phyloP scores from a whole-genome alignment of 2,329 filamentous ascomycete species.

The Penicillium sp. region DNA sequence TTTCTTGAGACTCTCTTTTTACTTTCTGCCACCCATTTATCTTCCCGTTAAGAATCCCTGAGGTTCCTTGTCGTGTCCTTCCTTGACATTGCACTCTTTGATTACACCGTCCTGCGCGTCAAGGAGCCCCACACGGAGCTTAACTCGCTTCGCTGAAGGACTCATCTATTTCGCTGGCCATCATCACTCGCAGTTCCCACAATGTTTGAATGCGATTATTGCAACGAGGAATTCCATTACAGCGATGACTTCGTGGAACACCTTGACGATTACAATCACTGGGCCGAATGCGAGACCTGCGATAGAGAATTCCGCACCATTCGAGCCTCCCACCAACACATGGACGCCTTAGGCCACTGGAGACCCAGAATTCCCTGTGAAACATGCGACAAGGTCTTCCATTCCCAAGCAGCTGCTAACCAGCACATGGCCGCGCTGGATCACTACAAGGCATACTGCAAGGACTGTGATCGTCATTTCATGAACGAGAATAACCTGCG shows the following conservation, averaged over 20 bases:
- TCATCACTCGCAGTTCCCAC: not conserved
- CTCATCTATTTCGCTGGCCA: not conserved
- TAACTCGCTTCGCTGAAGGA: not conserved
- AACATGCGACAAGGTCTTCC: not conserved
- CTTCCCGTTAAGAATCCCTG: not conserved
- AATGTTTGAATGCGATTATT: not conserved
- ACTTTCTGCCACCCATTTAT: not conserved
- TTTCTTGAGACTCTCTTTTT: not conserved
- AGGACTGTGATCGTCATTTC: conserved; percentile 32
- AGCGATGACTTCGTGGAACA: conserved; percentile 15
- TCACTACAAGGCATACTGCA: conserved; percentile 32
- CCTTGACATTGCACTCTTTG: not conserved
- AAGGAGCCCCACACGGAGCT: not conserved
- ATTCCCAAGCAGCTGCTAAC: not conserved
- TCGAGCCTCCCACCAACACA: conserved; percentile 22
- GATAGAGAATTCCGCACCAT: conserved; percentile 12
- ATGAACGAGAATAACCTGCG: conserved; percentile 34
- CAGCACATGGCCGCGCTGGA: not conserved
- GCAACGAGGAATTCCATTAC: not conserved
- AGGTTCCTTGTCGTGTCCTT: not conserved
- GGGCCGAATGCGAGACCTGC: conserved; percentile 30
- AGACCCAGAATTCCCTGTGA: conserved; percentile 13
- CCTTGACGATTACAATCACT: conserved; percentile 26
- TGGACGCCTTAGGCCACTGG: conserved; percentile 24
- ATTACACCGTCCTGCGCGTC: not conserved